Conservation (phyloP, 768 basidiomycete genomes). For the Tulasnella sp. region DNA sequence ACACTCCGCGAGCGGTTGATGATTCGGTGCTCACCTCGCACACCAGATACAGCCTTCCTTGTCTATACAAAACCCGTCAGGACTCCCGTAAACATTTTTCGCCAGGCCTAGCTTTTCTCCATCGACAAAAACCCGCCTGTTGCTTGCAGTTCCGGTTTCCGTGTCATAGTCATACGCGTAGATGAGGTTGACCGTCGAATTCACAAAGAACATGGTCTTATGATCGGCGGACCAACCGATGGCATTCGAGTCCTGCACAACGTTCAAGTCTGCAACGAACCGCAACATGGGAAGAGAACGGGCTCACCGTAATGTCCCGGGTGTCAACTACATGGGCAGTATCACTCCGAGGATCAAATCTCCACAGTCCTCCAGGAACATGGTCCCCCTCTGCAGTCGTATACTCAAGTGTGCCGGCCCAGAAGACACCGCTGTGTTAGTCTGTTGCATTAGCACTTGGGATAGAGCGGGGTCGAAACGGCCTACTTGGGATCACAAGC, state of each 20-base stretch:
- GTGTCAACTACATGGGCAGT: slow-evolving; percentile 52
- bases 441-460: background rate
- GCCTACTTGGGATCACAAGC: slow-evolving; percentile 48
- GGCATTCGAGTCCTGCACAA: slow-evolving; percentile 54
- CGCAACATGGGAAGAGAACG: background rate
- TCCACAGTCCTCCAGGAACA: slow-evolving; percentile 54
- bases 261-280: background rate
- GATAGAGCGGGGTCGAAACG: background rate
- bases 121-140: slow-evolving; percentile 56
- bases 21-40: slow-evolving; percentile 44
- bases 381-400: slow-evolving; percentile 37
- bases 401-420: slow-evolving; percentile 59
- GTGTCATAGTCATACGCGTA: slow-evolving; percentile 60
- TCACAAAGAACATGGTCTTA: slow-evolving; percentile 68
- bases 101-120: slow-evolving; percentile 49
- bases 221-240: slow-evolving; percentile 61
- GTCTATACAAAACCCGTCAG: slow-evolving; percentile 66
- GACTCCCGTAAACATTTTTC: slow-evolving; percentile 13
- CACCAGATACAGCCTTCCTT: slow-evolving; percentile 62
- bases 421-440: slow-evolving; percentile 52
- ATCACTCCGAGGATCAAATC: slow-evolving; percentile 51
- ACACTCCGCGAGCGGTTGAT: background rate
- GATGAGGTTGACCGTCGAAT: slow-evolving; percentile 61
- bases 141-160: slow-evolving; percentile 50
- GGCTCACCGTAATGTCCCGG: slow-evolving; percentile 59